These are phyloP conservation scores for Sporothrix brunneoviolacea DNA, from an alignment of 2,329 filamentous ascomycete species.

Conservation along the genomic window DNA sequence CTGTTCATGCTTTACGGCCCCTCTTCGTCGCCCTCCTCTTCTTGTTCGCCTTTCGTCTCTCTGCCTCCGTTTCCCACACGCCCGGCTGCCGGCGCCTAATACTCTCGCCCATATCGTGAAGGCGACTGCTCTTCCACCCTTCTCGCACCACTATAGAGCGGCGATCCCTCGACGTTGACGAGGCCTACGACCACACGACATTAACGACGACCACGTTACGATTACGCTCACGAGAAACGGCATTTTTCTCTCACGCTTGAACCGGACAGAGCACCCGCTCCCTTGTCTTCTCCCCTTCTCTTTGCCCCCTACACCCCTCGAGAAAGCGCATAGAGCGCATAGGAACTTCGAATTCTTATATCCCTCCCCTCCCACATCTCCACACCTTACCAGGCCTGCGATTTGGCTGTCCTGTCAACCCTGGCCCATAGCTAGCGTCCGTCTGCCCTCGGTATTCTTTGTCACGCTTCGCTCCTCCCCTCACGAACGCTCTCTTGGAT, in stretches of 20 bases:
- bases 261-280: background rate
- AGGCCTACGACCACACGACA: conserved; percentile 4
- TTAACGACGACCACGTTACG: conserved; percentile 2
- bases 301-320: background rate
- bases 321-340: conserved; percentile 1
- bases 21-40: background rate
- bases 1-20: conserved; percentile 14
- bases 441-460: background rate
- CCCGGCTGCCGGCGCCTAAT: conserved; percentile 8
- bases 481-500: background rate
- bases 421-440: background rate
- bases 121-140: background rate
- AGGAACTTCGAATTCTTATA: conserved; percentile 1
- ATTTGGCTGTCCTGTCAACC: background rate
- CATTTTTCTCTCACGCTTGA: conserved; percentile 1
- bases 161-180: background rate
- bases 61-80: conserved; percentile 9
- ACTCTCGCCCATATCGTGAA: conserved; percentile 2
- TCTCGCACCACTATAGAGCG: background rate
- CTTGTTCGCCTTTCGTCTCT: background rate
- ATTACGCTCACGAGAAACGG: conserved; percentile 3
- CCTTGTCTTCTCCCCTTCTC: background rate
- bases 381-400: conserved; percentile 4
- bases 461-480: background rate
- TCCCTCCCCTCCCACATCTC: background rate